Base-by-base conservation (phyloP, 2,329 filamentous ascomycete genomes). In the Zymoseptoria crescenta region DNA sequence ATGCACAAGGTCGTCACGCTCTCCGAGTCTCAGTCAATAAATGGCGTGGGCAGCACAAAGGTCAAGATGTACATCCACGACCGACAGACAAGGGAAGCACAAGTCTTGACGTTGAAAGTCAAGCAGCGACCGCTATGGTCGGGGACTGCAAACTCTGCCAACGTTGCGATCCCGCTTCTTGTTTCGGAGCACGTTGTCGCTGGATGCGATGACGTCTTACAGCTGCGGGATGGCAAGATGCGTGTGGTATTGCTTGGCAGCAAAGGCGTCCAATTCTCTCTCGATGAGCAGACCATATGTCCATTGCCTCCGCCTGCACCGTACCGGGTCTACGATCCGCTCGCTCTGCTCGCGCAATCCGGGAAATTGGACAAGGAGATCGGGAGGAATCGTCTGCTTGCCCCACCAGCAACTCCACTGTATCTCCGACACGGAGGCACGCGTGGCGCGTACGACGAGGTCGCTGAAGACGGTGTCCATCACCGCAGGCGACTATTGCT, bases 1-100 rank as follows among this genome's bases (percentile, higher is more conserved):
- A 49, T 29, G 8, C 24, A 49, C 4, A 65, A 60, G 24, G 57
- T 67, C 30, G 58, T 57, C 8, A 67, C 64, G 9, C 49, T 67
- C 2, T 57, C 57, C 20, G 65, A 68, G 19, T 54, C 41, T 3
- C 24, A 48, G 16, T 52, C 60, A 20, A 50, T 56, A n/a, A 54
- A 59, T 52, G 59, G 55, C 8, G 57, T 51, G 35, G 60, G 68
- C 1, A 62, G 68, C n/a, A 13, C 54, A 4, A 64, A 57, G 19
- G 30, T 72, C 45, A 59, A 63, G 3, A 27, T 73, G 4, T 72
- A 68, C 52, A 56, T 72, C 5, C 69, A 69, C 52, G 65, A 72
- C 29, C 60, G 54, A 52, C 29, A 28, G 8, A 65, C 54, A 6
- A 58, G 61, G n/a, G 62, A 67, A n/a, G 51, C 69, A 2, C 59